Evolutionary conservation across 1,139 yeast genomes (phyloP), one percentile per base, ranked within the genome.

Genomic region (Suhomyces kunorum): DNA sequence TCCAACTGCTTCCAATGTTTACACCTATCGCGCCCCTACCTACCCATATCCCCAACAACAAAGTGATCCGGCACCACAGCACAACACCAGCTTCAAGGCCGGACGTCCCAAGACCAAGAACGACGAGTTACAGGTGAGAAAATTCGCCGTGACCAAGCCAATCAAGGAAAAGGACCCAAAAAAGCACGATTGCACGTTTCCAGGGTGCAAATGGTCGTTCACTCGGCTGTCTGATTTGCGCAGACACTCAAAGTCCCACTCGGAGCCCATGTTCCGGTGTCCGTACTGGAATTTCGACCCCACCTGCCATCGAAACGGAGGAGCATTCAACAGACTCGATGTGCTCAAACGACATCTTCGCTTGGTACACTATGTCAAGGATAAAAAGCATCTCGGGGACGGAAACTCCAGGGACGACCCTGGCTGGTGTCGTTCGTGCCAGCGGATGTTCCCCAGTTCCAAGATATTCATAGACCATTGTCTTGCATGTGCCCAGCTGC

Each of bases 261-360:
- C 73, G 24, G 72, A 74, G 32, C 89, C 89, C 1, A 73, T 71
- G 46, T 80, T 80, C 54, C 80, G 77, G 48, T 84, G 92, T 56
- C 90, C 92, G 1, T 84, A 74, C 58, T 82, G 85, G 83, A 69
- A 70, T 39, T 66, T 71, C 33, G 85, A 81, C 47, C 79, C 82
- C 3, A 76, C 85, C 2, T 83, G 89, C 55, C 90, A 83, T 56
- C 70, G 83, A 38, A 82, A 82, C 47, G 86, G 84, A 9, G 89
- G 89, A 4, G 76, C 85, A 0, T 84, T 84, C 59, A 80, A 78
- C 51, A 65, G 90, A 37, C 63, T 82, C 42, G 90, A 84, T 51
- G 89, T 83, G 23, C 63, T 83, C 46, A 83, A 83, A 49, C 69
- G 90, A 37, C 90, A 84, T 57, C 64, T 84, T 42, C 71, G 76